Base-by-base conservation (phyloP, 306 rosid species). In the Cicer pinnatifidum region DNA sequence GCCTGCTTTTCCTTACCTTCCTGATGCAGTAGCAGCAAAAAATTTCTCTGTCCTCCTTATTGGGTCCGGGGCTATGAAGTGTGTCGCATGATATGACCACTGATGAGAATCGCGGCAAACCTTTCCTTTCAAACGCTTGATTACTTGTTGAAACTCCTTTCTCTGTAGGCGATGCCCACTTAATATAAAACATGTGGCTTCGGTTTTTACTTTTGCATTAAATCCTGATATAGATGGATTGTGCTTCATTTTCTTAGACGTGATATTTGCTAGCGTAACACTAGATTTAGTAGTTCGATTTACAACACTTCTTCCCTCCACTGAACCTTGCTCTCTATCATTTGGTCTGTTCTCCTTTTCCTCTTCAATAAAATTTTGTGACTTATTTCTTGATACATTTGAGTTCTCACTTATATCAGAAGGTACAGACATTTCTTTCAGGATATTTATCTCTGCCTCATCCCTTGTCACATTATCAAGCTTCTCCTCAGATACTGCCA, bases 51-150 rank as follows among this genome's bases (percentile, higher is more conserved):
- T 91, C 87, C 99, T 77, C 62, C 90, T 86, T 69, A 94, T 43
- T 62, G 96, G 99, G 52, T 87, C 91, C 1, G 97, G 92, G 58
- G 84, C 80, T 53, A 94, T 86, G 68, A 87, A 91, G 78, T 94
- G 97, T 20, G 99, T 94, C 7, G 97, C 99, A 84, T 91, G 96
- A 85, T 94, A 94, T 45, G 99, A 91, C 99, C 99, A 91, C 67
- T 91, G 86, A 76, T 94, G 96, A 50, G 99, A 88, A 84, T 86
- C 95, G 53, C 95, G 87, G 82, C 96, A 90, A 78, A 82, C 85
- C 68, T 82, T 88, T 76, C 96, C 99, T 80, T 86, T 89, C 81
- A 94, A 84, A 41, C 82, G 79, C 87, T 84, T 88, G 56, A 94
- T 88, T 48, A 86, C 79, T 76, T 87, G 86, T 72, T 90, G 96